Evolutionary conservation across 768 basidiomycete species (phyloP), one percentile per base, ranked within the genome.

Genomic region (Sporobolomyces roseus): DNA sequence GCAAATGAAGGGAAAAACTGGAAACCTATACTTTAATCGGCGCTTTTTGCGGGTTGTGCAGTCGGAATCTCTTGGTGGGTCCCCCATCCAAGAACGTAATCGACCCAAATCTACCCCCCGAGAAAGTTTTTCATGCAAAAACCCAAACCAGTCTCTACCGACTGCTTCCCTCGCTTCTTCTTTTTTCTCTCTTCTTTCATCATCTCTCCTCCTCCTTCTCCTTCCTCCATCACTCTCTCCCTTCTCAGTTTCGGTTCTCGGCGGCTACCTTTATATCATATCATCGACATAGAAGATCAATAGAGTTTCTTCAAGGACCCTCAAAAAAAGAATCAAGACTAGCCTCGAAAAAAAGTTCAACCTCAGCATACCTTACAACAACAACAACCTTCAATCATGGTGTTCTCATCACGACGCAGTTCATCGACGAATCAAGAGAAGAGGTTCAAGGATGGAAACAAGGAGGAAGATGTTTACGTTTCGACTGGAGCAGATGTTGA

Each of bases 391-490:
- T 52, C 25, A 27, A 52, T 48, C 29, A 60, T 60, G 58, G 58
- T 27, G 30, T 53, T 54, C 62, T 63, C 62, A 38, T 54, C 36
- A 4, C 4, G 60, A 8, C 61, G 50, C 41, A 52, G 50, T 23
- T 27, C 25, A 9, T 53, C 51, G 13, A 53, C 61, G 25, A 33
- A 23, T 1, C 27, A 51, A 3, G 41, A 38, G 38, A 54, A 63
- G 13, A 63, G 63, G 50, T 23, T n/a, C 14, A 29, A 30, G 7
- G 41, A 8, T 17, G 36, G 16, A 8, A 45, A 58, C 55, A 36
- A 52, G 35, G 61, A 51, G 23, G 43, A 36, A 30, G 59, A 33
- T 1, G 45, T 38, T 13, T 60, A 61, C 58, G 63, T 69, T 21
- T 53, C 59, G 45, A 54, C 32, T 25, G 55, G 50, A 27, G 30